Evolutionary conservation across 352 stramenopile species (phyloP).

Genomic region (Peronospora farinosa): DNA sequence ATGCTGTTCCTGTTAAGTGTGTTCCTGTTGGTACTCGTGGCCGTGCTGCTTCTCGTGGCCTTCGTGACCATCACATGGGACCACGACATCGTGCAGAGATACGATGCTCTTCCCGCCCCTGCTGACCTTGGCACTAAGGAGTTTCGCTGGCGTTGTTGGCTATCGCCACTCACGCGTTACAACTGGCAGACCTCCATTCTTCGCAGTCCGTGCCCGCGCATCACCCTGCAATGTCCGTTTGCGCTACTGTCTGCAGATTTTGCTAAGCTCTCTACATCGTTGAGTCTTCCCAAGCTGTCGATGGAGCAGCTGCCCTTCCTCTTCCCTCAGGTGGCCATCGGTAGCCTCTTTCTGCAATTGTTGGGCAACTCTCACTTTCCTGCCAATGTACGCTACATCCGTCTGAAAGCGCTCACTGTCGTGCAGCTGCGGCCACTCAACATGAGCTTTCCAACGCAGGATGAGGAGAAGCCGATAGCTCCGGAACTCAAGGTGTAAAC

Average conservation of each 20-base stretch:
- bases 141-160: conserved; percentile 68
- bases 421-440: conserved; percentile 62
- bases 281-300: conserved; percentile 56
- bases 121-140: conserved; percentile 71
- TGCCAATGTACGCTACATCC: conserved; percentile 38
- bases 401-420: conserved; percentile 67
- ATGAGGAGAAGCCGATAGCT: conserved; percentile 13
- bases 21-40: conserved; percentile 41
- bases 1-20: conserved; percentile 31
- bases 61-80: conserved; percentile 77
- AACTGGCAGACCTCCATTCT: conserved; percentile 52
- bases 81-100: conserved; percentile 61
- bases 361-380: conserved; percentile 82
- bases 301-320: conserved; percentile 73
- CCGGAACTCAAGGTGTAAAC: conserved; percentile 40
- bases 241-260: conserved; percentile 67
- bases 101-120: conserved; percentile 52
- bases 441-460: conserved; percentile 55
- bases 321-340: conserved; percentile 59
- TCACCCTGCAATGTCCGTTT: conserved; percentile 73
- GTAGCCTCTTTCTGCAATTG: conserved; percentile 67
- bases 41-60: conserved; percentile 50
- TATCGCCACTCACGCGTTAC: conserved; percentile 50
- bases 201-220: conserved; percentile 55
- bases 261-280: conserved; percentile 68